Conservation (phyloP, 2,329 filamentous ascomycete genomes). For the Cercospora sp. region DNA sequence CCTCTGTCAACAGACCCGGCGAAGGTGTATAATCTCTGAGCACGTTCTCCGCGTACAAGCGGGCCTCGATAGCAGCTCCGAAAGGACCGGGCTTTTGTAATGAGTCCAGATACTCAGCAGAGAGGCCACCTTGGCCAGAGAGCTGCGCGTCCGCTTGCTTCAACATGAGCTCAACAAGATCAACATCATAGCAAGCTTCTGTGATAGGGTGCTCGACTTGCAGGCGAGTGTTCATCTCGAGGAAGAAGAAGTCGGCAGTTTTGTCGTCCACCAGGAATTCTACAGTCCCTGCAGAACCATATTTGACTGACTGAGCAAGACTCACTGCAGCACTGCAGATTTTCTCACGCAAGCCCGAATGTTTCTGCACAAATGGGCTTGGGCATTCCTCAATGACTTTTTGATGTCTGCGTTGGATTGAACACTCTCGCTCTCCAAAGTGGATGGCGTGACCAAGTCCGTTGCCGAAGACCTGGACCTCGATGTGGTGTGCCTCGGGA, state of each 20-base stretch:
- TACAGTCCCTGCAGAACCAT: conserved; percentile 85
- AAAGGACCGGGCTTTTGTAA: conserved; percentile 47
- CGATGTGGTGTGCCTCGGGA: conserved; percentile 75
- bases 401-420: conserved; percentile 81
- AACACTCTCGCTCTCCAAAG: conserved; percentile 87
- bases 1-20: conserved; percentile 58
- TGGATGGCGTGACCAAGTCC: conserved; percentile 74
- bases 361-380: conserved; percentile 62
- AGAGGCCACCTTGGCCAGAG: conserved; percentile 48
- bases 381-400: conserved; percentile 91
- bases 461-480: conserved; percentile 89
- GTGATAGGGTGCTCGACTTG: conserved; percentile 62
- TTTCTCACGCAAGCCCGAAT: conserved; percentile 60
- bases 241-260: conserved; percentile 71
- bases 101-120: conserved; percentile 43
- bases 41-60: conserved; percentile 61
- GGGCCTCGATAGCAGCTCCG: conserved; percentile 55
- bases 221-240: conserved; percentile 59
- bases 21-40: conserved; percentile 59
- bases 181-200: conserved; percentile 56
- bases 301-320: conserved; percentile 58
- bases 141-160: conserved; percentile 55
- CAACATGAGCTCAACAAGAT: conserved; percentile 58
- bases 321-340: conserved; percentile 68
- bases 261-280: conserved; percentile 89